Evolutionary conservation across 768 basidiomycete genomes (phyloP).

Genomic region (Daedaleopsis nitida): DNA sequence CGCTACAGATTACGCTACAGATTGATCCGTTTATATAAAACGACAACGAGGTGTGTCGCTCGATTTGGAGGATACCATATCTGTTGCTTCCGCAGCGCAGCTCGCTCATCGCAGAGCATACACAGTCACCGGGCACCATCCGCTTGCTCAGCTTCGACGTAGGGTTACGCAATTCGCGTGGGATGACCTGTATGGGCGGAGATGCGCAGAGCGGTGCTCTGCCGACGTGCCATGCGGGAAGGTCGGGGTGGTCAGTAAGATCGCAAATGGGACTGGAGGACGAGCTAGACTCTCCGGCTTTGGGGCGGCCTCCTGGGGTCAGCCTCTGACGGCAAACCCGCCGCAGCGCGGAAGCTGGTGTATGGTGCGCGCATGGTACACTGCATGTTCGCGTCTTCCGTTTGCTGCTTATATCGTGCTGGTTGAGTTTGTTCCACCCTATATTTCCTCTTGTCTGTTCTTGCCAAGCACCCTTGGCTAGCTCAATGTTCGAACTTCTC

Average conservation of each 20-base stretch:
- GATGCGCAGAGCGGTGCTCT: no score
- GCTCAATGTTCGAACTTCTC: neutral
- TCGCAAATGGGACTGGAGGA: neutral
- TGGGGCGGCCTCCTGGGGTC: neutral
- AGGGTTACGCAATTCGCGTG: no score
- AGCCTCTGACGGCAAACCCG: neutral
- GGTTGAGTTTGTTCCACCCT: neutral
- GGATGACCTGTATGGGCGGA: no score
- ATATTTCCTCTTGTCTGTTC: neutral
- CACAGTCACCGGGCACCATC: neutral
- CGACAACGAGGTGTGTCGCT: conserved; percentile 2
- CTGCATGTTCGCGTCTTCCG: neutral
- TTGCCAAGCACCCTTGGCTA: no score
- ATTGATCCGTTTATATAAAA: neutral
- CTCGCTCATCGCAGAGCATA: no score
- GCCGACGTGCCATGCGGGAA: no score
- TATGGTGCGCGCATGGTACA: neutral
- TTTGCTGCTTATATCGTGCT: neutral
- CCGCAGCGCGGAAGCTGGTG: neutral
- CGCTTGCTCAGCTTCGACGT: no score
- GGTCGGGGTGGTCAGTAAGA: neutral
- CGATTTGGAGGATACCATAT: neutral
- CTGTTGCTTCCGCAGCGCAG: neutral
- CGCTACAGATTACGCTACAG: no score
- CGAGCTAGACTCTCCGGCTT: neutral